Evolutionary conservation across 2,329 filamentous ascomycete genomes (phyloP), one percentile per base, ranked within the genome.

Genomic region (Botrytis fragariae): DNA sequence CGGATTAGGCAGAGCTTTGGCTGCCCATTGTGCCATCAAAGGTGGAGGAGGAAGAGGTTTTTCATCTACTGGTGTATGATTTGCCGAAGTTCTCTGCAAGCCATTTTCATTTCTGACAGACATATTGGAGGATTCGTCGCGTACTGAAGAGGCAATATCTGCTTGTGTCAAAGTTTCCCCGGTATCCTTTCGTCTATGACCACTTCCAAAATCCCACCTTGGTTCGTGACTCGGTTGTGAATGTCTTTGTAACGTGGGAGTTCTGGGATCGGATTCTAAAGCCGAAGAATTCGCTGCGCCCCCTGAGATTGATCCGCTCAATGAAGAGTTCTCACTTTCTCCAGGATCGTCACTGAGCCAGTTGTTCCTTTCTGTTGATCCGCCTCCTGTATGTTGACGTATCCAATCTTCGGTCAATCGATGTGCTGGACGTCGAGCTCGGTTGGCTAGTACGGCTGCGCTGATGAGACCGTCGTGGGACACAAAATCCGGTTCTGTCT

Each of bases 381-480:
- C 89, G 76, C 88, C 88, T n/a, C 91, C 79, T n/a, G 93, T 90
- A 80, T 95, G 93, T 75, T 93, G 92, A 74, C 92, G 91, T 77
- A 96, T 94, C 93, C 93, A 95, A 84, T 94, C 92, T 82, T 95
- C 92, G 0, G 92, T 94, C 71, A 95, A 87, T 74, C 91, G 90
- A 76, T 86, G 85, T 25, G 86, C 84, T 72, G 87, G 85, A 80
- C 90, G 84, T 79, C 89, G 83, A 67, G 86, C 89, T 76, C 89
- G 86, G 78, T 91, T 91, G 65, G 88, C 88, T 75, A 91, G 87
- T 37, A 91, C 88, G 14, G 88, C 87, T 37, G 88, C 89, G 78
- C 79, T 81, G 57, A 80, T 78, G 39, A 80, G 74, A n/a, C 80
- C 79, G 77, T 80, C 77, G 32, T 77, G 57, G 73, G 81, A 78